Base-by-base conservation (phyloP, 805 yeast species). In the Jamesozyma jinghongensis region DNA sequence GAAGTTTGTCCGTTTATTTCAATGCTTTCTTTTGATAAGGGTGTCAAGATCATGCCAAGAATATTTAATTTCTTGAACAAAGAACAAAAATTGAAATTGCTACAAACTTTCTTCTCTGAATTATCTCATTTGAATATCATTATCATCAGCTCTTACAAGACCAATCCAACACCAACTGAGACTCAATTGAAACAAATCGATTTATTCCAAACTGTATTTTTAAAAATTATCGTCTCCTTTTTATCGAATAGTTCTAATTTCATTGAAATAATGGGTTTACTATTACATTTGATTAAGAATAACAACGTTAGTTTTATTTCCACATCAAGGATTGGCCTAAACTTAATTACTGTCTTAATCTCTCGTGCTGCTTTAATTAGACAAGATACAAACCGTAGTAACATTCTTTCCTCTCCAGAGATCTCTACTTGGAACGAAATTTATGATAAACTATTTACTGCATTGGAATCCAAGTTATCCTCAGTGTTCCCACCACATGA, bases 341-440 rank as follows among this genome's bases (percentile, higher is more conserved):
- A 95, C 11, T 69, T 90, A 42, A 73, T 90, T 40, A 90, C 97
- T 0, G 85, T 94, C n/a, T 68, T 90, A 47, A 77, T 88, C 43
- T 85, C 96, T 4, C 77, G 96, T 54, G 90, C 95, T 27, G 97
- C 90, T 61, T 74, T 88, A 53, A 82, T 90, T 54, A 81, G 81
- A 55, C 96, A 94, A 59, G 95, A 88, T 56, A 79, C 78, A 45
- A 57, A 66, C 58, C 54, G 65, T 43, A 53, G 55, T 10, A 60
- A 51, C 42, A 52, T 56, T 33, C 50, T 75, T 17, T 65, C 71
- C 5, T 56, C 62, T 8, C 65, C 66, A 38, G 71, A 67, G 42
- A 50, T 63, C 27, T 58, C 66, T 27, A 63, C 67, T 63, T 88
- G 97, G 97, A 73, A 81, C 34, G 69, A 73, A 40, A 77, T 85